Percentiles rank a stretch among this genome's conserved stretches.
phyloP scores from a whole-genome alignment of 2,329 filamentous ascomycete species.

The Nemania sp. region DNA sequence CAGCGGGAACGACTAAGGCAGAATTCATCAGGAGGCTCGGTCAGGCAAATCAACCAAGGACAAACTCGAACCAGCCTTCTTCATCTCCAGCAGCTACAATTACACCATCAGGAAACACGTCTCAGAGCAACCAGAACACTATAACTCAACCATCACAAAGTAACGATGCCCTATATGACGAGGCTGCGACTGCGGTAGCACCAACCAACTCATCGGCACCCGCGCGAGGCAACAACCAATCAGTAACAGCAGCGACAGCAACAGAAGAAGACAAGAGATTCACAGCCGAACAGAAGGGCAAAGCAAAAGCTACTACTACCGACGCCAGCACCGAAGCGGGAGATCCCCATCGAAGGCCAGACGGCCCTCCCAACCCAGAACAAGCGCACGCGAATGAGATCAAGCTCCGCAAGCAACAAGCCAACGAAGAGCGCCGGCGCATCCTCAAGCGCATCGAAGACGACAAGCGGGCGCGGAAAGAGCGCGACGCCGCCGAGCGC shows the following conservation, averaged over 20 bases:
- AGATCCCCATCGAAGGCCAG: slow-evolving; percentile 40
- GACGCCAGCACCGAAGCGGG: slow-evolving; percentile 49
- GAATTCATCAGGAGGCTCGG: slow-evolving; percentile 65
- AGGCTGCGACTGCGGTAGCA: slow-evolving; percentile 16
- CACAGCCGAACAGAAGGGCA: slow-evolving; percentile 51
- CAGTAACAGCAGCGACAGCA: slow-evolving; percentile 29
- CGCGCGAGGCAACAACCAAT: slow-evolving; percentile 28
- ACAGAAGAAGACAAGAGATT: slow-evolving; percentile 55
- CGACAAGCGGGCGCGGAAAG: slow-evolving; percentile 70
- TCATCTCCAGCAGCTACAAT: slow-evolving; percentile 9
- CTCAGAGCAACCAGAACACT: slow-evolving; percentile 6
- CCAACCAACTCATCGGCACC: slow-evolving; percentile 10
- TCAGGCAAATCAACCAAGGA: slow-evolving; percentile 43
- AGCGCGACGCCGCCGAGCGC: slow-evolving; percentile 54
- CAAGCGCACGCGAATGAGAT: slow-evolving; percentile 40
- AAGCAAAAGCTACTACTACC: slow-evolving; percentile 52
- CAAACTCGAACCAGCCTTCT: slow-evolving; percentile 16
- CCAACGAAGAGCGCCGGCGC: slow-evolving; percentile 68
- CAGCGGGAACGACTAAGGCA: slow-evolving; percentile 63
- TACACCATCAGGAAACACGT: slow-evolving; percentile 5
- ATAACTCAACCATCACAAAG: slow-evolving; percentile 13
- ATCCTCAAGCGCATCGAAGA: slow-evolving; percentile 76
- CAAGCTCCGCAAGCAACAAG: slow-evolving; percentile 67
- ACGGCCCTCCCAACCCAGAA: slow-evolving; percentile 32
- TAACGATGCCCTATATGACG: slow-evolving; percentile 26